Percentiles rank a stretch among this genome's conserved stretches.
Evolutionary conservation across 2,329 filamentous ascomycete species (phyloP).

Genomic region (Dissoconium aciculare): DNA sequence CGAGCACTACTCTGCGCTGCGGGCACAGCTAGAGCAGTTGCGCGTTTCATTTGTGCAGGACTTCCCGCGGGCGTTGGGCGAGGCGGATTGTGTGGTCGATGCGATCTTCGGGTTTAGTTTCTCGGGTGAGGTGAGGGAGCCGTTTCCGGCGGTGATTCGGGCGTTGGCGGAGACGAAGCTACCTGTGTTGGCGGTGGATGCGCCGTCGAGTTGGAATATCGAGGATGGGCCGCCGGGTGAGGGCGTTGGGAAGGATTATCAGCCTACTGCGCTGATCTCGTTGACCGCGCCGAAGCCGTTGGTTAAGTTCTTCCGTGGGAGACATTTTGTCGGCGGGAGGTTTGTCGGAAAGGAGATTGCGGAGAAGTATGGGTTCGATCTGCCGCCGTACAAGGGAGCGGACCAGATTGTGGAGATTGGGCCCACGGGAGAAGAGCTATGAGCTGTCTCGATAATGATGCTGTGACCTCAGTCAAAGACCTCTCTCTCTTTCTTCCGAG

Average conservation of each 20-base stretch:
- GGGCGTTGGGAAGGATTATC: constrained; percentile 65
- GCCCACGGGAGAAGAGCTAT: constrained; percentile 26
- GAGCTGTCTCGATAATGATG: background rate
- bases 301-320: constrained; percentile 65
- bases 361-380: constrained; percentile 69
- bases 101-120: constrained; percentile 95
- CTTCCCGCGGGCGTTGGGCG: constrained; percentile 50
- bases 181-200: constrained; percentile 79
- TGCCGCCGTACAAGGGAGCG: constrained; percentile 69
- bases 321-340: constrained; percentile 84
- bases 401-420: constrained; percentile 78
- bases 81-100: constrained; percentile 71
- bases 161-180: constrained; percentile 57
- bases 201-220: constrained; percentile 89
- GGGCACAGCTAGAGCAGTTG: constrained; percentile 71
- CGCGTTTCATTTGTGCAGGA: constrained; percentile 71
- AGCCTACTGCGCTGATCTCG: constrained; percentile 68
- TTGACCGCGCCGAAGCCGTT: constrained; percentile 88
- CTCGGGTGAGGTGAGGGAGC: constrained; percentile 78
- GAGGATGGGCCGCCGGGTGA: constrained; percentile 65
- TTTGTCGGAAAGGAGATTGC: constrained; percentile 69
- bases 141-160: constrained; percentile 68
- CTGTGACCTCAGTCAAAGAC: too few relatives aligned
- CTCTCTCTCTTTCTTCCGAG: too few relatives aligned
- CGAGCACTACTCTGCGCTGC: constrained; percentile 75